These are phyloP conservation scores for Albophoma yamanashiensis DNA, from an alignment of 2,329 filamentous ascomycete genomes.

Conservation along the genomic window DNA sequence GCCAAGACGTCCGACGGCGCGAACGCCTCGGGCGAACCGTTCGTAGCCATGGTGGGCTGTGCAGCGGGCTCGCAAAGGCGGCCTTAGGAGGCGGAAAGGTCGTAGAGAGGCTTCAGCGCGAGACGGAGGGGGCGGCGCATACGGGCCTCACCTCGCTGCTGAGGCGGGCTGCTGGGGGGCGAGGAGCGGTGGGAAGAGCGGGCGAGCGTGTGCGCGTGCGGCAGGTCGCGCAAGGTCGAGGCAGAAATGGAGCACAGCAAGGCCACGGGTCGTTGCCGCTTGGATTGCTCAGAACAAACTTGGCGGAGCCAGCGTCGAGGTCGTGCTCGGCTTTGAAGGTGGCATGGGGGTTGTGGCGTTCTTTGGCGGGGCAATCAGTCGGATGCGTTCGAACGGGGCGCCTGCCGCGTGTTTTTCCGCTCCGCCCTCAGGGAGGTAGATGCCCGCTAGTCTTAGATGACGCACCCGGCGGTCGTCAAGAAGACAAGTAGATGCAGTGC, in stretches of 20 bases:
- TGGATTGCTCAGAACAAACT: slow-evolving; percentile 8
- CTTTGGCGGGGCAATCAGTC: slow-evolving; percentile 21
- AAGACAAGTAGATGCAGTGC: not conserved
- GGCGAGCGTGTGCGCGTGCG: not conserved
- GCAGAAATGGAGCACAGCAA: not conserved
- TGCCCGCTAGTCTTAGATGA: not conserved
- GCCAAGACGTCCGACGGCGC: slow-evolving; percentile 66
- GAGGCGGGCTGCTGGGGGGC: not conserved
- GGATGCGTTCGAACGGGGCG: slow-evolving; percentile 7
- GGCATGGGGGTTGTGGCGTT: not conserved
- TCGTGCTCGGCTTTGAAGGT: slow-evolving; percentile 6
- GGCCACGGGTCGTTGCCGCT: not conserved
- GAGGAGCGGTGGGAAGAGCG: not conserved
- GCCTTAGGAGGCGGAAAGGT: not conserved
- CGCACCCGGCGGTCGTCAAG: not conserved
- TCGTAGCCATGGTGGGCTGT: slow-evolving; percentile 50
- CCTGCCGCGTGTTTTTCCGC: slow-evolving; percentile 18
- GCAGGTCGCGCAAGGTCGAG: not conserved
- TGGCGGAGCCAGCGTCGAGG: slow-evolving; percentile 13
- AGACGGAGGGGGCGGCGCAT: not conserved
- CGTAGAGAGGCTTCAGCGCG: not conserved
- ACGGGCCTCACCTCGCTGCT: not conserved
- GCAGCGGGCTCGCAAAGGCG: slow-evolving; percentile 1
- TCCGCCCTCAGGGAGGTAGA: slow-evolving; percentile 2
- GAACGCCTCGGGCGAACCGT: slow-evolving; percentile 58